Evolutionary conservation across 352 stramenopile species (phyloP), one percentile per base, ranked within the genome.

Genomic region (Pythium plurisporium): DNA sequence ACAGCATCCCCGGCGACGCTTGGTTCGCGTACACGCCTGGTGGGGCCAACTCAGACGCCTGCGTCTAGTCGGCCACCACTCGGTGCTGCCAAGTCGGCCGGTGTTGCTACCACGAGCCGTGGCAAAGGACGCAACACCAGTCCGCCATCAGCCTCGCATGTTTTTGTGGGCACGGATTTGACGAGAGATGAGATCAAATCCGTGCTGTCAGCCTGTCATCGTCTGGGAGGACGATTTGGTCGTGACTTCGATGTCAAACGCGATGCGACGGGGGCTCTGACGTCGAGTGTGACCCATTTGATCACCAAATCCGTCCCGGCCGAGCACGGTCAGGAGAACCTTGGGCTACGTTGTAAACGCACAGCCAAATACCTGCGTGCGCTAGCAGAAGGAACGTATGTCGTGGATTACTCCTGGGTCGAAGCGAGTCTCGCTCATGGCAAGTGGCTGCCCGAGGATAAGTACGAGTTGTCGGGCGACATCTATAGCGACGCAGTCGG

Each of bases 281-380:
- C 56, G 27, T 84, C 80, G 1, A 87, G 77, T 2, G 79, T 90
- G 31, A 94, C 83, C 25, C 80, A 91, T 64, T 49, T 90, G 30
- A 80, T 95, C 62, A 88, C 83, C 9, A 89, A 87, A 52, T 63
- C 77, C 11, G 72, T 83, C 4, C 64, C 74, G 4, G 59, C 63
- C 11, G 50, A 44, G 0, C 31, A 61, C 23, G 42, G 51, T 10
- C 47, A 50, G 25, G 59, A 73, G 9, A 31, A 59, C 4, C 38
- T 43, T 7, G 49, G 54, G 2, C 48, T 77, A 29, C 81, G 83
- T 25, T 95, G 86, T 55, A 88, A 89, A 48, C 82, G 86, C 22
- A 95, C 82, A 0, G 78, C 78, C 55, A 94, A 92, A 68, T 93
- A 91, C 68, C 91, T 95, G 86, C 80, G 80, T 19, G 86, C 78